Evolutionary conservation across 371 early-diverging fungal species (phyloP).

Genomic region (Chytridium lagenaria): DNA sequence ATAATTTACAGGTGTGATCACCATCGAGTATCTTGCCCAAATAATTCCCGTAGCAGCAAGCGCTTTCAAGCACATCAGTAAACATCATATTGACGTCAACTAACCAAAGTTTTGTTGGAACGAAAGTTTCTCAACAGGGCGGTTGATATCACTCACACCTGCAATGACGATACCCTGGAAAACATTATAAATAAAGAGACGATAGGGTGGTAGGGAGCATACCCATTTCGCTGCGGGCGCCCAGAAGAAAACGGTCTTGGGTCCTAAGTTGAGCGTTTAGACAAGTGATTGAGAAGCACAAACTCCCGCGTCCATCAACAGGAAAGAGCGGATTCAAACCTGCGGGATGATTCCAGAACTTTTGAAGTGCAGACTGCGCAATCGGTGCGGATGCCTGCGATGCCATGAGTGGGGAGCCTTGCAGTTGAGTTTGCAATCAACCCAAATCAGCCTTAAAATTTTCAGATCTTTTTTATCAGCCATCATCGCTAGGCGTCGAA

Average conservation of each 20-base stretch:
- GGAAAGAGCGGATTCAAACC: no score
- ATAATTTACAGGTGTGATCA: slow-evolving; percentile 92
- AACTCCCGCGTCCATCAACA: no score
- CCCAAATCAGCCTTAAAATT: neutral
- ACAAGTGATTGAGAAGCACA: no score
- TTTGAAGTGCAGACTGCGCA: slow-evolving; percentile 36
- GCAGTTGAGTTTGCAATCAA: neutral
- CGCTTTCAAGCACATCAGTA: slow-evolving; percentile 52
- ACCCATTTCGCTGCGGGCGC: slow-evolving; percentile 90
- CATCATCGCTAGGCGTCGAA: no score
- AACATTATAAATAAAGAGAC: slow-evolving; percentile 13
- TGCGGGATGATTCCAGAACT: slow-evolving; percentile 81
- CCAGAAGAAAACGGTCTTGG: slow-evolving; percentile 91
- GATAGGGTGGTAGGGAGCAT: slow-evolving; percentile 23
- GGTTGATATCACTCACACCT: slow-evolving; percentile 86
- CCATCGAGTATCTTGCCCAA: slow-evolving; percentile 94
- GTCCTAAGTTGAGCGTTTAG: slow-evolving; percentile 64
- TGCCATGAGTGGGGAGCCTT: neutral
- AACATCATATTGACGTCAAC: neutral
- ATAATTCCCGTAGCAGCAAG: slow-evolving; percentile 93
- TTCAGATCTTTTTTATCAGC: neutral
- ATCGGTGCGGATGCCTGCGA: slow-evolving; percentile 23
- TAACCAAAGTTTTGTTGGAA: slow-evolving; percentile 75
- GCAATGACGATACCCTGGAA: slow-evolving; percentile 84
- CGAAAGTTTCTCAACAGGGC: slow-evolving; percentile 92